These are phyloP conservation scores for Cercospora sojina DNA, from an alignment of 2,329 filamentous ascomycete genomes.

Conservation along the genomic window DNA sequence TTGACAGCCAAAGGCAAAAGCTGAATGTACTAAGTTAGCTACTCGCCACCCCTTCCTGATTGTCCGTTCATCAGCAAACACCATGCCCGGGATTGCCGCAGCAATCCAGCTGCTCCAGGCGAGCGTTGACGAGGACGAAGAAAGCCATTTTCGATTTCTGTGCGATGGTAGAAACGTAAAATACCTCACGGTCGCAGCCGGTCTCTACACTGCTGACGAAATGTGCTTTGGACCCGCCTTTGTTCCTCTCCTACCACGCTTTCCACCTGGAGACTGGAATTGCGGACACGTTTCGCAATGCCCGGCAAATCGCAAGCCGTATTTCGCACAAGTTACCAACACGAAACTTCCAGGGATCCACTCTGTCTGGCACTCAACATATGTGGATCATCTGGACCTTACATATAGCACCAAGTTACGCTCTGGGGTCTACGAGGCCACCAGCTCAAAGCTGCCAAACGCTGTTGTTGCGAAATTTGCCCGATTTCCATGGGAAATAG, in stretches of 20 bases:
- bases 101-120: neutral
- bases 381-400: neutral
- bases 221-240: neutral
- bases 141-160: neutral
- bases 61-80: neutral
- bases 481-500: constrained; percentile 25
- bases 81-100: neutral
- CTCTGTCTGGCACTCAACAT: neutral
- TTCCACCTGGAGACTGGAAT: constrained; percentile 47
- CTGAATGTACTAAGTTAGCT: neutral
- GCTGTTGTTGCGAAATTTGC: neutral
- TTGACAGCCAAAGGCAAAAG: neutral
- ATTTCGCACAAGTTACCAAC: neutral
- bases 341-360: neutral
- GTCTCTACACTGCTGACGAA: neutral
- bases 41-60: neutral
- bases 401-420: neutral
- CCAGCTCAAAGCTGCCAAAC: neutral
- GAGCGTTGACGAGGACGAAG: neutral
- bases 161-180: neutral
- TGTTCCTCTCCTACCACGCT: constrained; percentile 39
- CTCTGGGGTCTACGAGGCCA: neutral
- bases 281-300: constrained; percentile 39
- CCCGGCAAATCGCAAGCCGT: constrained; percentile 40
- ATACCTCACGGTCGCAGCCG: neutral